Evolutionary conservation across 257 asterid species (phyloP), one percentile per base, ranked within the genome.

Genomic region (Eucommia ulmoides): DNA sequence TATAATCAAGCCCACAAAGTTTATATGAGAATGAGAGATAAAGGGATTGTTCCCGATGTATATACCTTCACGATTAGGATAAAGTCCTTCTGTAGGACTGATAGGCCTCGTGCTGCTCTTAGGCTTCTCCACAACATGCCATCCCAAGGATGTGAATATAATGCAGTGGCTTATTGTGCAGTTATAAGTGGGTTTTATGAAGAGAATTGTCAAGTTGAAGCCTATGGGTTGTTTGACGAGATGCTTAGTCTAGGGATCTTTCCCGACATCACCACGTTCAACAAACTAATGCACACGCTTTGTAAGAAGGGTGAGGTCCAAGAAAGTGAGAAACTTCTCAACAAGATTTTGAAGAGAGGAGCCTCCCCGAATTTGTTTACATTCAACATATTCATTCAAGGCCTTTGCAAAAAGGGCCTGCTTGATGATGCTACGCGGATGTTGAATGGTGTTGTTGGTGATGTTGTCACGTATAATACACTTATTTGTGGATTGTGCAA

Each of bases 91-190:
- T 89, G 98, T 64, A 72, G 75, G 65, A 82, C 96, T 0, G 68
- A 60, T 6, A 65, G 93, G 65, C 98, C 96, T 20, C 73, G 64
- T 50, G 84, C 79, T 58, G 96, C 94, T 54, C 61, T 89, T 51
- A 77, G 96, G 76, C 93, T 89, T 64, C 78, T 89, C 60, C 74
- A 79, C 53, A 85, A 76, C 74, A 89, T 89, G 98, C 70, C 76
- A 19, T 48, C 64, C 53, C 96, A 82, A 67, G 91, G 87, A 41
- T 82, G 91, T 22, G 78, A 73, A 51, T 61, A 72, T 47, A 83
- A 89, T 67, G 69, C 88, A 1, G 93, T 83, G 23, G 81, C 92
- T 0, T 89, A 75, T 41, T 89, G 96, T 61, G 78, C 93, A 1
- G 79, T 89, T 3, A 55, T 85, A 48, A 58, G 81, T 61, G 96